These are phyloP conservation scores for Beta macrorhiza DNA, from an alignment of 179 eudicot genomes.

Conservation along the genomic window DNA sequence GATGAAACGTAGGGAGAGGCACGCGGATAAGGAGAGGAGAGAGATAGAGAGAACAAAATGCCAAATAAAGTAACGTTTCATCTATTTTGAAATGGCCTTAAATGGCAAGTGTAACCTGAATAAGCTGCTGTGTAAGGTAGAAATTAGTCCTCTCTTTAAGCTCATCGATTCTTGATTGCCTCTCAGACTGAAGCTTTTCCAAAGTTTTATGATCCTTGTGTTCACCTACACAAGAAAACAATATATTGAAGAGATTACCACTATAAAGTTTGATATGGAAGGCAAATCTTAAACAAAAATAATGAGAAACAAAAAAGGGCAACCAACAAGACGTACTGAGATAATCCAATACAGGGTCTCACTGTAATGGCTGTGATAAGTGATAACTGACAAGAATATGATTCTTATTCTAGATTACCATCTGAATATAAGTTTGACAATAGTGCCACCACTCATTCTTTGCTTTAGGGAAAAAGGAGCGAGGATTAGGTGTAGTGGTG, in stretches of 20 bases:
- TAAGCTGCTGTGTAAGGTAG: conserved; percentile 86
- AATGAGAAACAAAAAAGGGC: neutral
- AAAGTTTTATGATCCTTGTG: conserved; percentile 72
- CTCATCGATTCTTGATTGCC: conserved; percentile 87
- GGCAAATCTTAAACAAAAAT: neutral
- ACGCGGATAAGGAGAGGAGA: no score
- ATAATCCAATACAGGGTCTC: neutral
- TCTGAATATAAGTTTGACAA: neutral
- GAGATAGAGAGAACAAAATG: no score
- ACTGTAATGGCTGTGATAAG: neutral
- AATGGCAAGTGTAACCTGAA: conserved; percentile 54
- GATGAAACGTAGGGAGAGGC: no score
- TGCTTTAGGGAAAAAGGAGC: neutral
- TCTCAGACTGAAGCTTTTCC: conserved; percentile 83
- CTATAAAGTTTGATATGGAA: neutral
- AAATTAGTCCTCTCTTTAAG: conserved; percentile 89
- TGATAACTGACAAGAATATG: neutral
- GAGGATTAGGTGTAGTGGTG: no score
- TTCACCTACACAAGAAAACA: conserved; percentile 49
- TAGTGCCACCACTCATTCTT: neutral
- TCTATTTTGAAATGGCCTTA: no score
- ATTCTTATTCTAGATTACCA: neutral
- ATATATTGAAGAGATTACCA: neutral
- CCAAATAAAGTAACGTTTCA: no score
- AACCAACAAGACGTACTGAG: neutral